Evolutionary conservation across 345 rosid species (phyloP).

Genomic region (Eucalyptus melliodora): DNA sequence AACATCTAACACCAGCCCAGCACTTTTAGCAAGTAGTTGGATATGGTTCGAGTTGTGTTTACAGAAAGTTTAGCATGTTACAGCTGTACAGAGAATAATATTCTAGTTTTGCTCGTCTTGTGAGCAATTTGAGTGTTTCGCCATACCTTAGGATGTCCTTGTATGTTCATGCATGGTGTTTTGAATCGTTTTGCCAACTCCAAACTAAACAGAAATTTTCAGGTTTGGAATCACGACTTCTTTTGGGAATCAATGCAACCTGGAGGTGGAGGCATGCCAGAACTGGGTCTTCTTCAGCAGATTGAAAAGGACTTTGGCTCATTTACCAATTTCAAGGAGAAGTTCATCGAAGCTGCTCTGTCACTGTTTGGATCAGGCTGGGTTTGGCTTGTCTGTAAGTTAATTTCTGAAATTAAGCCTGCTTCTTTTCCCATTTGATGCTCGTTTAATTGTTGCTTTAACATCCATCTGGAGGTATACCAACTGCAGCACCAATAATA

Average conservation of each 20-base stretch:
- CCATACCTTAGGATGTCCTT: neutral
- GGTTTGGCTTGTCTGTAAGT: conserved; percentile 94
- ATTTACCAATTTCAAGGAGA: conserved; percentile 67
- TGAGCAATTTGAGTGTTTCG: neutral
- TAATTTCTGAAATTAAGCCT: neutral
- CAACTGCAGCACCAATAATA: neutral
- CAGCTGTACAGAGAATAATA: neutral
- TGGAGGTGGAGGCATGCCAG: conserved; percentile 71
- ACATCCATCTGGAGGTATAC: neutral
- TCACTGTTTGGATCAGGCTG: conserved; percentile 81
- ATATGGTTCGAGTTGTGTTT: neutral
- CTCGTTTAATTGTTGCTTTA: neutral
- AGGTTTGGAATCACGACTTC: conserved; percentile 96
- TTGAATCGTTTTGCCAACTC: neutral
- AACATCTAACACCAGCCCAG: neutral
- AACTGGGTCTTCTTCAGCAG: conserved; percentile 76
- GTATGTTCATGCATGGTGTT: neutral
- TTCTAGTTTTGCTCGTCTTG: neutral
- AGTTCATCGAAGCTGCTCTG: conserved; percentile 55
- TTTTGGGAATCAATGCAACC: conserved; percentile 99
- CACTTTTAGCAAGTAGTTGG: neutral
- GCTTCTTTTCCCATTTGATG: neutral
- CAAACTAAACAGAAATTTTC: neutral
- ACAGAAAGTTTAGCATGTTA: neutral
- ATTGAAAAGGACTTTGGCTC: conserved; percentile 93